Conservation (phyloP, 75 land plant species). For the Azolla pinnata region DNA sequence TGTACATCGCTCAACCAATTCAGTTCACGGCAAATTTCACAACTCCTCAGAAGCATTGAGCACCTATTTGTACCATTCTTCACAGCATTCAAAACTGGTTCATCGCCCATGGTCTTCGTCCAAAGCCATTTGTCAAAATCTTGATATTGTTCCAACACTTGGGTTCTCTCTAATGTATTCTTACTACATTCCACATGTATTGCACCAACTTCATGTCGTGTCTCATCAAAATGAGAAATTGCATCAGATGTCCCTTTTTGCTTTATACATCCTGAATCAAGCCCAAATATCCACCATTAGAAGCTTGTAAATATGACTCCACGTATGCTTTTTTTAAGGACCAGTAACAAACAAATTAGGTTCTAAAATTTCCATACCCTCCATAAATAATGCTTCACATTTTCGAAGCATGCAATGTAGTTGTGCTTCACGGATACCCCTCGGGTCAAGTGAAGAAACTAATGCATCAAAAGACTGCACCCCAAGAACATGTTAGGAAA, state of each 20-base stretch:
- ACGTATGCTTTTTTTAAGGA: too few relatives aligned
- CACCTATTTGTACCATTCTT: constrained; percentile 20
- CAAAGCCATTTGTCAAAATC: constrained; percentile 32
- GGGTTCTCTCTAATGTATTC: constrained; percentile 6
- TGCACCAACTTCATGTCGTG: constrained; percentile 19
- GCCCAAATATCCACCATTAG: too few relatives aligned
- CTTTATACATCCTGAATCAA: too few relatives aligned
- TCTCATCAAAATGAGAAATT: constrained; percentile 10
- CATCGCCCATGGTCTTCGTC: constrained; percentile 13
- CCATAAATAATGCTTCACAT: constrained; percentile 19
- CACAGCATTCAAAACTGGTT: constrained; percentile 14
- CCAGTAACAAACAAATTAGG: background rate
- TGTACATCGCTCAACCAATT: constrained; percentile 24
- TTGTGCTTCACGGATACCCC: constrained; percentile 33
- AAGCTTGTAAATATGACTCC: too few relatives aligned
- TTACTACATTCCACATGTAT: constrained; percentile 12
- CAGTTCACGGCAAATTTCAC: constrained; percentile 29
- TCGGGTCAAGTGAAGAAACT: constrained; percentile 21
- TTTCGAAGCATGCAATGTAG: constrained; percentile 17
- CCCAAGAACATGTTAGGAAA: too few relatives aligned
- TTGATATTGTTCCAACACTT: constrained; percentile 18
- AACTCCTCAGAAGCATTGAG: constrained; percentile 10
- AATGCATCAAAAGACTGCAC: constrained; percentile 37
- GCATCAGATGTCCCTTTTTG: too few relatives aligned
- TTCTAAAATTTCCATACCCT: constrained; percentile 16